phyloP scores from a whole-genome alignment of 75 land plant species.

The Pinus taeda region DNA sequence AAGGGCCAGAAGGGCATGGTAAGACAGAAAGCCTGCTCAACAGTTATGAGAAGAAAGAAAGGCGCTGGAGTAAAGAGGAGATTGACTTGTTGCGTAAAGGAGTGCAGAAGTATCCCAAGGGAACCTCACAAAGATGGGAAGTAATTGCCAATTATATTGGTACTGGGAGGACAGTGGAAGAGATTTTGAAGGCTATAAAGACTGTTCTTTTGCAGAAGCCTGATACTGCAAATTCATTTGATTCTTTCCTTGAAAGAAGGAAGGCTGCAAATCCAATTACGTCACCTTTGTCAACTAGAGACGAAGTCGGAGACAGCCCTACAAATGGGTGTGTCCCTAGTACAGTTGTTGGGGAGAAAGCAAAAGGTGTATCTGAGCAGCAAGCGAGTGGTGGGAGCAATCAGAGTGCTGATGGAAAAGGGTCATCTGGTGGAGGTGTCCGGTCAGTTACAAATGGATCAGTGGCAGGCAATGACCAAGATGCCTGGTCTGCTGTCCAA shows the following conservation, averaged over 20 bases:
- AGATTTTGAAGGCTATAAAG: constrained; percentile 90
- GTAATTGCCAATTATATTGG: constrained; percentile 90
- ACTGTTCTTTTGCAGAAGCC: constrained; percentile 97
- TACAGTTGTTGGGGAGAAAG: not conserved
- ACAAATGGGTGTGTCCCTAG: constrained; percentile 5
- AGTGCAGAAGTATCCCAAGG: constrained; percentile 89
- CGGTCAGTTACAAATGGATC: constrained; percentile 33
- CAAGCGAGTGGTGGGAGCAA: constrained; percentile 6
- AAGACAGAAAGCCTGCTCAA: constrained; percentile 19
- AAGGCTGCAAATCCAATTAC: constrained; percentile 64
- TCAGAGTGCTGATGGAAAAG: constrained; percentile 11
- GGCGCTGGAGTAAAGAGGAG: constrained; percentile 87
- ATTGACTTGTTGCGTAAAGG: constrained; percentile 88
- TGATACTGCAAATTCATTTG: constrained; percentile 84
- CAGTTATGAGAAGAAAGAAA: constrained; percentile 74
- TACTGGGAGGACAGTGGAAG: constrained; percentile 91
- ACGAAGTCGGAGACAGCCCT: constrained; percentile 27
- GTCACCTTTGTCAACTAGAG: constrained; percentile 85
- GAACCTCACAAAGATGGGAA: constrained; percentile 97
- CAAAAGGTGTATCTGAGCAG: not conserved
- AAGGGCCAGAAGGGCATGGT: constrained; percentile 5
- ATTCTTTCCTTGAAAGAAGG: constrained; percentile 90
- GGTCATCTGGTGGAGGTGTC: constrained; percentile 7
- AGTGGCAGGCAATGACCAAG: constrained; percentile 45
- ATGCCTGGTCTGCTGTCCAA: constrained; percentile 78